Evolutionary conservation across 352 stramenopile genomes (phyloP), one percentile per base, ranked within the genome.

Genomic region (Phytopythium sindhum): DNA sequence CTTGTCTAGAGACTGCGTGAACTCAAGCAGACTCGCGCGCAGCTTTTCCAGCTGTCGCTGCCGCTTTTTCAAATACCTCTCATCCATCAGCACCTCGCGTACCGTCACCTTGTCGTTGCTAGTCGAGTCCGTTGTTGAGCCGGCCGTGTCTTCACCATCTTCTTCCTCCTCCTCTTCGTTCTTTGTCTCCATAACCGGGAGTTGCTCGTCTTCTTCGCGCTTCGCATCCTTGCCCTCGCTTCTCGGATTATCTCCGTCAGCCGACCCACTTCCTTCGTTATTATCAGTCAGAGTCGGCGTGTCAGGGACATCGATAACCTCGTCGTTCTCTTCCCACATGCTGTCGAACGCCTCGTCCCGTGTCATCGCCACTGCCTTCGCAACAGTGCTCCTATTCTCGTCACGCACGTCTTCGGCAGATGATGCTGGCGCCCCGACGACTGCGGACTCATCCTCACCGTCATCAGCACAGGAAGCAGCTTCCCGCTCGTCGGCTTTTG

Each of bases 341-440:
- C 85, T 93, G 39, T 93, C 85, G 59, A 80, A 91, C 0, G 85
- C 85, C 67, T 93, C 85, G 55, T 93, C 85, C 48, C 85, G 70
- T 41, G 82, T 91, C 55, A 90, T 76, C 6, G 68, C 57, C 35
- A 67, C 31, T 5, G 42, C 56, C 21, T 53, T 61, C 15, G 41
- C 28, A 33, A 24, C 48, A 8, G 28, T 4, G n/a, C 28, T 24
- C 28, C 17, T 55, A 15, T 21, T 55, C 4, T 24, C 48, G 17
- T 24, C 26, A n/a, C 15, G 21, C 0, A 14, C 0, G 12, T 8
- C 26, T 23, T 35, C 5, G 6, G 26, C 5, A n/a, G 26, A 19
- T 24, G 26, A 9, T 24, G 28, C 26, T 7, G 48, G 12, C 15
- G 10, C 48, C 26, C 39, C 48, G 14, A n/a, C 26, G 19, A 54